Evolutionary conservation across 2,329 filamentous ascomycete genomes (phyloP).

Genomic region (Trichophyton benhamiae): DNA sequence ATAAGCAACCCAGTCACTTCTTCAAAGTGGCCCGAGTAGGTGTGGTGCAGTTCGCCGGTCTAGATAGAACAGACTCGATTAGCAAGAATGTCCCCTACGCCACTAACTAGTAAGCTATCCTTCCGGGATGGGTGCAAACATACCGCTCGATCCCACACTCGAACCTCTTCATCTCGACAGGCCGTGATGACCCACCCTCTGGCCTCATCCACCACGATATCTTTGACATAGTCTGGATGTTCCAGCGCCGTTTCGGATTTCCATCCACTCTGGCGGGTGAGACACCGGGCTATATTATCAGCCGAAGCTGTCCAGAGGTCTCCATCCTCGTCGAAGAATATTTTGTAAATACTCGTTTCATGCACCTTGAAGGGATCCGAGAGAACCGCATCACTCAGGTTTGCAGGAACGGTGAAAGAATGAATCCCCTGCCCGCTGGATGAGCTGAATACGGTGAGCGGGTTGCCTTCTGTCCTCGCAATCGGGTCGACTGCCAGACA

Average conservation of each 20-base stretch:
- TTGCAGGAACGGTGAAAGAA: slow-evolving; percentile 39
- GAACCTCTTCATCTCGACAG: slow-evolving; percentile 80
- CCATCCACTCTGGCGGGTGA: slow-evolving; percentile 58
- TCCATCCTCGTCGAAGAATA: slow-evolving; percentile 58
- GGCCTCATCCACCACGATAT: slow-evolving; percentile 56
- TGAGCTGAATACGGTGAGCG: slow-evolving; percentile 58
- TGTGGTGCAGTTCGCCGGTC: slow-evolving; percentile 60
- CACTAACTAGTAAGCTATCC: background rate
- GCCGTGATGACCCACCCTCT: slow-evolving; percentile 74
- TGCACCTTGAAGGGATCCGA: slow-evolving; percentile 59
- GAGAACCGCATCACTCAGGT: slow-evolving; percentile 39
- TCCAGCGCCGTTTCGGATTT: slow-evolving; percentile 56
- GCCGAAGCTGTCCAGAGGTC: slow-evolving; percentile 90
- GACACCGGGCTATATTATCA: slow-evolving; percentile 74
- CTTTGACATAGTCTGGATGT: slow-evolving; percentile 84
- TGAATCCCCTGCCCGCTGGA: slow-evolving; percentile 71
- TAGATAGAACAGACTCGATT: slow-evolving; percentile 25
- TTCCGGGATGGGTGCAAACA: slow-evolving; percentile 12
- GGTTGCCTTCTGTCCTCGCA: slow-evolving; percentile 33
- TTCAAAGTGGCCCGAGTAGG: slow-evolving; percentile 75
- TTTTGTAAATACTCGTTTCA: slow-evolving; percentile 77
- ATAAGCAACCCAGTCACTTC: slow-evolving; percentile 75
- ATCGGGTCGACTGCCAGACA: slow-evolving; percentile 63
- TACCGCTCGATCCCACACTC: slow-evolving; percentile 65
- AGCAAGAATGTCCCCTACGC: slow-evolving; percentile 6